Base-by-base conservation (phyloP, 1,139 yeast species). In the Hyphopichia wangnamkhiaoensis region DNA sequence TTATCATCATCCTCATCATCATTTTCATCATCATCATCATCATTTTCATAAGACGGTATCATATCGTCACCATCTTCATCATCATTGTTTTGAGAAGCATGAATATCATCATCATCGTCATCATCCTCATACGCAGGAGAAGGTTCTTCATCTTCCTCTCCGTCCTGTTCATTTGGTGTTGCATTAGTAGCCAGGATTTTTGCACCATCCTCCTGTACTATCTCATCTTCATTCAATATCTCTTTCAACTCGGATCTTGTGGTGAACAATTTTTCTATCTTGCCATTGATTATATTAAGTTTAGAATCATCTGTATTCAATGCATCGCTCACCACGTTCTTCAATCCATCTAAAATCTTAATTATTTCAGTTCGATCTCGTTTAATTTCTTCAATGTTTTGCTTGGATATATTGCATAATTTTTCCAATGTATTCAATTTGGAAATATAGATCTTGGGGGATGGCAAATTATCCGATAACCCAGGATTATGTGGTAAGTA, bases 371-470 rank as follows among this genome's bases (percentile, higher is more conserved):
- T 43, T 43, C 82, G 65, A 4, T 71, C 57, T 7, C 55, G 55
- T 40, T 71, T 61, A n/a, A 71, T 58, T 20, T 65, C 71, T 13
- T 63, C 60, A 28, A 76, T 59, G 42, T 61, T 68, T 15, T 57
- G 51, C 10, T 56, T 54, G 10, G 77, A 63, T 16, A 62, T 58
- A 13, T 62, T 57, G 37, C 79, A 67, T 29, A 74, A 56, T 40
- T 67, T 64, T 44, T 74, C 79, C 45, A 75, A 61, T 34, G 65
- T 54, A 41, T 68, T 66, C 34, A 79, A 61, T 50, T 74, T 75
- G 25, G 71, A 57, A 6, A 75, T 62, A 53, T 77, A 78, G 19
- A 67, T 65, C 25, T 68, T 64, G 5, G 84, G 82, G 7, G 77
- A 71, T 2, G 83, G 83, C 34, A 78, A 61, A 35, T 66, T 67